Evolutionary conservation across 2,329 filamentous ascomycete species (phyloP), one percentile per base, ranked within the genome.

Genomic region (Myriangium duriaei): DNA sequence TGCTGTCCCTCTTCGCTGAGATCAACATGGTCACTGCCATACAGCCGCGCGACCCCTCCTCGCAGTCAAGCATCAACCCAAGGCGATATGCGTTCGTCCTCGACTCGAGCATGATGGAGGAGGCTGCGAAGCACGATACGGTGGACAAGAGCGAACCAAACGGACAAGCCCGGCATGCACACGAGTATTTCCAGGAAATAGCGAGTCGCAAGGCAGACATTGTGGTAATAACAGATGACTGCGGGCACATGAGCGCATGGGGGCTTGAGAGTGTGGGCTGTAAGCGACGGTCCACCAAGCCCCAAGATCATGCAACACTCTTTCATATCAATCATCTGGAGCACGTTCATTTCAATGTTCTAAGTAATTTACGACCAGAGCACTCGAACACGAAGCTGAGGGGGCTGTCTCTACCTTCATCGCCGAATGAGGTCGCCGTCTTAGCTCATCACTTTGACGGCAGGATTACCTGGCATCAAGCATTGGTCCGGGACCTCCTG

Each of bases 241-340:
- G 71, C 33, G 88, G 88, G 1, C 77, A 79, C 47, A 84, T 96
- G 80, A 86, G 83, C 29, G 85, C 84, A 0, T 95, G 88, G 83
- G 88, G 85, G 1, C 62, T 98, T 40, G 87, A 96, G 56, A 87
- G 88, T 51, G 72, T 93, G 13, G 79, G 81, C 24, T 77, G 74
- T 49, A 84, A 79, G 51, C 65, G 69, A 19, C 74, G 73, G 47
- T 74, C 73, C 42, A 67, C 37, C 30, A 30, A 15, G 12, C 32
- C 26, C 2, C 11, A 42, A 45, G 12, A 47, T 46, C 10, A 49
- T 45, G 18, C 47, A 49, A 19, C 78, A 44, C 73, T 88, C n/a
- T 92, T 91, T 63, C 91, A 85, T 52, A 78, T 95, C 48, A 76
- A 84, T 1, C 82, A 92, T 51, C 72, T 87, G 16, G 74, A 82